phyloP scores from a whole-genome alignment of 2,329 filamentous ascomycete species.

The Ascochyta koolunga region DNA sequence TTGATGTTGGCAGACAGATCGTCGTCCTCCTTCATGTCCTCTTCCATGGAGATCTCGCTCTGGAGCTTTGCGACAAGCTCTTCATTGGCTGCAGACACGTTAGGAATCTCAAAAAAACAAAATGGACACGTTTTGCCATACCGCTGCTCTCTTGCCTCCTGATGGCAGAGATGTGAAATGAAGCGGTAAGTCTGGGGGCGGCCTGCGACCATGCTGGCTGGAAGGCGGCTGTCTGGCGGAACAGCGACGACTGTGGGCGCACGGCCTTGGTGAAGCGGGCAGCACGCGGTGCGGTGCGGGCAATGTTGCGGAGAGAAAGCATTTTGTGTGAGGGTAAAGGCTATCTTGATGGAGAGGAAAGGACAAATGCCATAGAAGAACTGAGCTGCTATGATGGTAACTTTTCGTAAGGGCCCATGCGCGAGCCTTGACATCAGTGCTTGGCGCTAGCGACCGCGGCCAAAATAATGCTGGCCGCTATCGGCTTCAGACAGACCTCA shows the following conservation, averaged over 20 bases:
- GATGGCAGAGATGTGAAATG: constrained; percentile 52
- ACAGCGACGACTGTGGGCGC: constrained; percentile 43
- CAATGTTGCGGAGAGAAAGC: constrained; percentile 54
- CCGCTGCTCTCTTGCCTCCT: constrained; percentile 45
- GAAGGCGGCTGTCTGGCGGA: constrained; percentile 43
- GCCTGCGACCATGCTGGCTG: constrained; percentile 43
- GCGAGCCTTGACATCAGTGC: constrained; percentile 25
- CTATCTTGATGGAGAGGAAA: constrained; percentile 9
- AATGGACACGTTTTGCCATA: constrained; percentile 13
- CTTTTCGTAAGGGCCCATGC: constrained; percentile 32
- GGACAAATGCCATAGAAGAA: neutral
- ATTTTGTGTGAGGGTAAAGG: constrained; percentile 37
- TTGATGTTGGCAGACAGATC: constrained; percentile 78
- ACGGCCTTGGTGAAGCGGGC: constrained; percentile 49
- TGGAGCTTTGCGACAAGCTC: constrained; percentile 88
- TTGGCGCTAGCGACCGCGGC: constrained; percentile 14
- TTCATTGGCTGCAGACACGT: constrained; percentile 59
- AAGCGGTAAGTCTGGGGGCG: constrained; percentile 42
- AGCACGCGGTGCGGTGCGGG: constrained; percentile 53
- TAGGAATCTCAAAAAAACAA: constrained; percentile 10
- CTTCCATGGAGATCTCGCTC: constrained; percentile 65
- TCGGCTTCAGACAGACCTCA: constrained; percentile 10
- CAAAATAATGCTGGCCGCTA: constrained; percentile 19
- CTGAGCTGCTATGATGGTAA: constrained; percentile 13
- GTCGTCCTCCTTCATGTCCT: constrained; percentile 75